Evolutionary conservation across 2,329 filamentous ascomycete genomes (phyloP).

Genomic region (Fusarium sp.): DNA sequence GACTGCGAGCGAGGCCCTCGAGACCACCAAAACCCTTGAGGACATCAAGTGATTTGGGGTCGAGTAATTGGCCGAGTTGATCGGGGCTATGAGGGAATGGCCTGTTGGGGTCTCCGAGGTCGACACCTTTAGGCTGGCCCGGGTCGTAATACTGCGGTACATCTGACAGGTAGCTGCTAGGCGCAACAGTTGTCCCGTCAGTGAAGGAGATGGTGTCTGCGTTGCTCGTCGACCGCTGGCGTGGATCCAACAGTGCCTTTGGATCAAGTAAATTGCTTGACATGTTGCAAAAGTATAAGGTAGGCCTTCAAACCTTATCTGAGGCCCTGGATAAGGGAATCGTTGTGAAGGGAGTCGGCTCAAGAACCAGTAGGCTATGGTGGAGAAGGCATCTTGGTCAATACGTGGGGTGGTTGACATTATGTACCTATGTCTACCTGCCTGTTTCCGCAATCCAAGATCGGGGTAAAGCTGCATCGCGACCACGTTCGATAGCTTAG

Average conservation of each 20-base stretch:
- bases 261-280: conserved; percentile 32
- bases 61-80: conserved; percentile 76
- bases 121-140: not conserved
- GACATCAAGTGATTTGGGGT: conserved; percentile 78
- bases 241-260: conserved; percentile 27
- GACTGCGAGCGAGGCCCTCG: conserved; percentile 74
- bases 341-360: not conserved
- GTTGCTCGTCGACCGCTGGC: conserved; percentile 30
- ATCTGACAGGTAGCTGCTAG: conserved; percentile 15
- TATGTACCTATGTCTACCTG: conserved; percentile 10
- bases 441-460: not conserved
- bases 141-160: conserved; percentile 9
- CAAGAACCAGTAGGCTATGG: not conserved
- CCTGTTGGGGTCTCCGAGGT: not conserved
- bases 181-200: conserved; percentile 22
- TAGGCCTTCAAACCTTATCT: not conserved
- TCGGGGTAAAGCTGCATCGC: not conserved
- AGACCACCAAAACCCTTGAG: conserved; percentile 79
- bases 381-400: conserved; percentile 14
- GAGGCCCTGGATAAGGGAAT: not conserved
- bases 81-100: conserved; percentile 6
- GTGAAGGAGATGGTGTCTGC: conserved; percentile 22
- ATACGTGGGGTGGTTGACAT: conserved; percentile 14
- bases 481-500: conserved; percentile 7
- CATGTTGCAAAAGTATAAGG: conserved; percentile 14